Evolutionary conservation across 2,329 filamentous ascomycete species (phyloP), one percentile per base, ranked within the genome.

Genomic region (Aspergillus intermedius): DNA sequence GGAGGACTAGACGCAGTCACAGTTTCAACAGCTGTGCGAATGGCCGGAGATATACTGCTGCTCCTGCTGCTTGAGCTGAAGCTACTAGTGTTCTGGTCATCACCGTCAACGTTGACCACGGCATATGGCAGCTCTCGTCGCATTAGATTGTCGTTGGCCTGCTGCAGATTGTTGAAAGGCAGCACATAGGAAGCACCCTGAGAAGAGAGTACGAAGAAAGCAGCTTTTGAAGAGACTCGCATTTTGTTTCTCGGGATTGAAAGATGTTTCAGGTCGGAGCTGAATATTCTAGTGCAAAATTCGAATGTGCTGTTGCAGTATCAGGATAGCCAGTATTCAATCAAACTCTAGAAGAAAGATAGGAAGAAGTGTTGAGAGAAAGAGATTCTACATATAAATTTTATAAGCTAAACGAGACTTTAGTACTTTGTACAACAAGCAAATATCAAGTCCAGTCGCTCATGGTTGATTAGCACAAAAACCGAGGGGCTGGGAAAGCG

Each of bases 31-130:
- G 9, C 7, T 25, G 41, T 43, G 13, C 17, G 22, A 13, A 28
- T 28, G 41, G 32, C 51, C 2, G 56, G 57, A 17, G 55, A 56
- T 53, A 42, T 47, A 13, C 44, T 54, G 1, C 48, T 42, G 37
- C 7, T 40, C 5, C 10, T 40, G 10, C 12, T 35, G n/a, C n/a
- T 40, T 6, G 17, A 8, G 5, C 19, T 12, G 37, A 3, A 15
- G 37, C 10, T 13, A 17, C 17, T 19, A 40, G 6, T 35, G n/a
- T 5, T 17, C 13, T 17, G 13, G n/a, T 35, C 25, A 1, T 54
- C 49, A 17, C 61, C 63, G 21, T 58, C 64, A 17, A 66, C 65
- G 51, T 67, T 66, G 51, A 67, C 64, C 19, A 68, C 56, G 1
- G 58, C 51, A 46, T 68, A 68, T 2, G 51, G 46, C 23, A 50